These are phyloP conservation scores for Aspergillus carlsbadensis DNA, from an alignment of 495 filamentous ascomycete genomes.

Conservation along the genomic window DNA sequence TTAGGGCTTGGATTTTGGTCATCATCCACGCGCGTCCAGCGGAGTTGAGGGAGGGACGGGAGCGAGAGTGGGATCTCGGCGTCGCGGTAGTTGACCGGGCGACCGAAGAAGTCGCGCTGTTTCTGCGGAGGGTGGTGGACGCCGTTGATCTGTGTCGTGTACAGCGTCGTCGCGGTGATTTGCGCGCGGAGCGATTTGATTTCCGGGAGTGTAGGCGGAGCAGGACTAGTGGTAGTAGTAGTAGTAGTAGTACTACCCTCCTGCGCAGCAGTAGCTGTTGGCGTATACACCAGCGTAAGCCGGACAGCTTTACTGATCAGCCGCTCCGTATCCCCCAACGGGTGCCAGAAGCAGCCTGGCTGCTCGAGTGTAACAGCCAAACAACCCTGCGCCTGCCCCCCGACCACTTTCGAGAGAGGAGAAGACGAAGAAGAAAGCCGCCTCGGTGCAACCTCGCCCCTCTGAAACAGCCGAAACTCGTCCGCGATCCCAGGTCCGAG, in stretches of 20 bases:
- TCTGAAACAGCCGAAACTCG: constrained; percentile 60
- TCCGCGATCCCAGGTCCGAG: constrained; percentile 38
- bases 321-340: constrained; percentile 22
- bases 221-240: no score
- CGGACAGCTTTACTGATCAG: constrained; percentile 14
- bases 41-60: constrained; percentile 4
- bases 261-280: neutral
- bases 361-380: constrained; percentile 62
- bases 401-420: no score
- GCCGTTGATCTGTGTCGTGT: constrained; percentile 4
- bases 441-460: no score
- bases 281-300: constrained; percentile 5
- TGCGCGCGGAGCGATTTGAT: constrained; percentile 14
- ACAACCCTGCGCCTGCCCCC: constrained; percentile 44
- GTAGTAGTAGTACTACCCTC: no score
- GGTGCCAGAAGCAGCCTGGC: constrained; percentile 59
- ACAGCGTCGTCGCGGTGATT: constrained; percentile 16
- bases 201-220: constrained; percentile 5
- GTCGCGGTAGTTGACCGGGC: constrained; percentile 12
- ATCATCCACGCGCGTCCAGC: constrained; percentile 6
- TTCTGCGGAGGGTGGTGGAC: constrained; percentile 4
- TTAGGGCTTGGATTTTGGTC: neutral
- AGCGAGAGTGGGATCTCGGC: neutral
- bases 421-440: no score
- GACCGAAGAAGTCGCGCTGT: constrained; percentile 15